Conservation (phyloP, 495 filamentous ascomycete genomes). For the Aspergillus carlsbadensis region DNA sequence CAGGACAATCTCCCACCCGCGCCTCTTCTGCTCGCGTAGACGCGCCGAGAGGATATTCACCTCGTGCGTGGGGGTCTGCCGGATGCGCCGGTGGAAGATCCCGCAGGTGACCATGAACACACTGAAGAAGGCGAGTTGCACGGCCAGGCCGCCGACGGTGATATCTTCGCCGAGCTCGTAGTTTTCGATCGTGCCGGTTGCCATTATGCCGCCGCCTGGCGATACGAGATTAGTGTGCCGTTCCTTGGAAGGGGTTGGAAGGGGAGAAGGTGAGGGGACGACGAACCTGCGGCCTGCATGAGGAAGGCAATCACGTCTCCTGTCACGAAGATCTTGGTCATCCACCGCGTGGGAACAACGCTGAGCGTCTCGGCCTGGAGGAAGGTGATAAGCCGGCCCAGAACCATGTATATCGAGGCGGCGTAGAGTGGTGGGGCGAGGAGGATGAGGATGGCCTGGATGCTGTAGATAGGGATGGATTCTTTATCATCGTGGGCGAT, state of each 20-base stretch:
- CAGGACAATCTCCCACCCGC: not conserved
- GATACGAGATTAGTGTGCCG: not conserved
- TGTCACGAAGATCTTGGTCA: conserved; percentile 39
- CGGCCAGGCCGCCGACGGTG: conserved; percentile 38
- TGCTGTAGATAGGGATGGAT: conserved; percentile 45
- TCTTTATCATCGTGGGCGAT: conserved; percentile 31
- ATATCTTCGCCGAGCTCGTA: conserved; percentile 37
- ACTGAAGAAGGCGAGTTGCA: conserved; percentile 45
- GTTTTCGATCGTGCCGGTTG: conserved; percentile 12
- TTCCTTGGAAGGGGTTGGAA: no score
- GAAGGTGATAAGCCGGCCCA: conserved; percentile 36
- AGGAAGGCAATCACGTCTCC: conserved; percentile 38
- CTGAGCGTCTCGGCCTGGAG: conserved; percentile 42
- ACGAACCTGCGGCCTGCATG: conserved; percentile 30
- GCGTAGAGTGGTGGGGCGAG: conserved; percentile 47
- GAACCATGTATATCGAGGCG: conserved; percentile 4
- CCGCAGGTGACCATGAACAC: conserved; percentile 38
- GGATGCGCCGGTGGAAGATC: conserved; percentile 37
- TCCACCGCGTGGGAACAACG: conserved; percentile 25
- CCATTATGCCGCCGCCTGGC: conserved; percentile 27
- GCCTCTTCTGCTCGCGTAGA: not conserved
- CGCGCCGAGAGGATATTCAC: not conserved
- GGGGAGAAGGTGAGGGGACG: no score
- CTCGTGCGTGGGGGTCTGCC: conserved; percentile 22
- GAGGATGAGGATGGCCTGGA: not conserved